These are phyloP conservation scores for Metschnikowia chrysomelidarum DNA, from an alignment of 805 yeast species.

Conservation along the genomic window DNA sequence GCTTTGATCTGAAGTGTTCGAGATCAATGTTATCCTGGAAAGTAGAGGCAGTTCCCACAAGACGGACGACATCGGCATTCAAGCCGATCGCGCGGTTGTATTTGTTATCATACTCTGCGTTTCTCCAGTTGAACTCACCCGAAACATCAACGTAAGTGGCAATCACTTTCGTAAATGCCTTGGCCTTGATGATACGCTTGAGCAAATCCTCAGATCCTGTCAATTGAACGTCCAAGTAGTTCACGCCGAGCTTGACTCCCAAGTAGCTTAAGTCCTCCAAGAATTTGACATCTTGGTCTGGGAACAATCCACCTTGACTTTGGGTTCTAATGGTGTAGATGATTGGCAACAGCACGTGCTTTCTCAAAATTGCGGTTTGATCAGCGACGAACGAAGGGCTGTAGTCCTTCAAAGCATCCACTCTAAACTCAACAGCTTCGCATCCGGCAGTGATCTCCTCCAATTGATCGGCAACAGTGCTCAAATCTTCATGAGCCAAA, in stretches of 20 bases:
- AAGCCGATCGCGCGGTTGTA: conserved; percentile 64
- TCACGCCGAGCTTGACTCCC: conserved; percentile 77
- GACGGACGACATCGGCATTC: conserved; percentile 73
- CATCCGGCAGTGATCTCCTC: conserved; percentile 63
- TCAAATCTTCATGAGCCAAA: conserved; percentile 64
- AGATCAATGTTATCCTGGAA: conserved; percentile 68
- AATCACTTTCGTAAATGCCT: conserved; percentile 66
- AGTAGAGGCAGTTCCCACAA: conserved; percentile 71
- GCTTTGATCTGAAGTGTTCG: conserved; percentile 64
- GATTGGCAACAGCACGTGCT: conserved; percentile 65
- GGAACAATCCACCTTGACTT: conserved; percentile 81
- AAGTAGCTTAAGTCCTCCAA: conserved; percentile 52
- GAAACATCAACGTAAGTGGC: conserved; percentile 79
- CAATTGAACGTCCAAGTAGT: conserved; percentile 77
- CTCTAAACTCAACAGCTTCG: conserved; percentile 80
- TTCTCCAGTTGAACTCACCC: conserved; percentile 62
- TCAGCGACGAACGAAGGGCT: conserved; percentile 59
- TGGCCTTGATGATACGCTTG: conserved; percentile 48
- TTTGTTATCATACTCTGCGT: conserved; percentile 70
- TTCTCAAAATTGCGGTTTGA: conserved; percentile 70
- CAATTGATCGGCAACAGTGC: conserved; percentile 43
- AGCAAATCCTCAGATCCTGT: conserved; percentile 58
- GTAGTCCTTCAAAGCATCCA: conserved; percentile 60
- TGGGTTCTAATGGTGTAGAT: conserved; percentile 76
- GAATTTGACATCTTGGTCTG: conserved; percentile 49